Base-by-base conservation (phyloP, 2,329 filamentous ascomycete species). In the Eurotiales sp. region DNA sequence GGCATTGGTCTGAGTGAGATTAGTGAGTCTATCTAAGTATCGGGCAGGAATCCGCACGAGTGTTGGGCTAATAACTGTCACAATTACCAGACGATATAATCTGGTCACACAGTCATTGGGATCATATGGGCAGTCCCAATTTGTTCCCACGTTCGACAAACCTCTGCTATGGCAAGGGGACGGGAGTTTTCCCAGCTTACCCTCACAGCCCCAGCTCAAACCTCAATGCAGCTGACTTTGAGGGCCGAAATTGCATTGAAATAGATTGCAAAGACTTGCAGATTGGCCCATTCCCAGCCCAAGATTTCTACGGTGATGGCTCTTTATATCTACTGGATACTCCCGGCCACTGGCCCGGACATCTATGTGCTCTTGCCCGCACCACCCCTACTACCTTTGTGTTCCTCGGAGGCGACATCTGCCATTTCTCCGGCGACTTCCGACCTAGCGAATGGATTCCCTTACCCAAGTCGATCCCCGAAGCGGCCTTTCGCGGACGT, bases 11-110 rank as follows among this genome's bases (percentile, higher is more conserved):
- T 61, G 21, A 29, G 27, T 11, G 51, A 49, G 14, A 54, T 55
- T 15, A 42, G 56, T 55, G 41, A 19, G 52, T 47, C 23, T 29
- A 7, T 7, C 11, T 3, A n/a, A n/a, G n/a, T n/a, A n/a, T n/a
- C n/a, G n/a, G n/a, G n/a, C n/a, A n/a, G n/a, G n/a, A n/a, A n/a
- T n/a, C n/a, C n/a, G n/a, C n/a, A n/a, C n/a, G n/a, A n/a, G n/a
- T n/a, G 3, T 34, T 34, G 30, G 15, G 4, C 14, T 34, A 34
- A 34, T 15, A 4, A 3, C 12, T 8, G 15, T 15, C 5, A 2
- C 10, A 15, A 34, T 15, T 39, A 23, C 51, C 46, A 52, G 59
- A 55, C n/a, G 57, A 60, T 23, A 55, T 67, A 15, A 56, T 65
- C 25, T 64, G 59, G 59, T 60, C 51, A 8, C 23, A 43, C 41